These are phyloP conservation scores for Phytopythium chamaehyphon DNA, from an alignment of 352 stramenopile genomes.

Conservation along the genomic window DNA sequence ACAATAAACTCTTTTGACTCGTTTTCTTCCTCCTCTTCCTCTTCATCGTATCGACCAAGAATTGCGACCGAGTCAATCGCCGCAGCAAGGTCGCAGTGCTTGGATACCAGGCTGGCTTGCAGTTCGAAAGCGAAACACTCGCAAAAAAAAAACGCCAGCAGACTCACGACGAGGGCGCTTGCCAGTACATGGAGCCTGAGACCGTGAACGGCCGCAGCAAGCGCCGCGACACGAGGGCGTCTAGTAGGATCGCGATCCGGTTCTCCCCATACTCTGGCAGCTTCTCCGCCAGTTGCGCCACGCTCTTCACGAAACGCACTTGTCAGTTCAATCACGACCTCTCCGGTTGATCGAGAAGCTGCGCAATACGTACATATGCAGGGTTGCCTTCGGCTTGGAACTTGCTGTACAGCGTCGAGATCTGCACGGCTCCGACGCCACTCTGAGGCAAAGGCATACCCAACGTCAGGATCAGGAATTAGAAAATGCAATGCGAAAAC, in stretches of 20 bases:
- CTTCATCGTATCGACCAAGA: conserved; percentile 10
- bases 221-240: conserved; percentile 68
- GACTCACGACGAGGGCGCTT: conserved; percentile 22
- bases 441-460: conserved; percentile 29
- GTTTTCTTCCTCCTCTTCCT: no score
- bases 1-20: no score
- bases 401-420: conserved; percentile 83
- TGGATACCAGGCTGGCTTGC: no score
- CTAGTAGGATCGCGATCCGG: conserved; percentile 75
- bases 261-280: conserved; percentile 62
- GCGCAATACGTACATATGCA: conserved; percentile 47
- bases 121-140: no score
- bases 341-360: no score
- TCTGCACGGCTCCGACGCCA: conserved; percentile 73
- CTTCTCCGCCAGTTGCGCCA: conserved; percentile 64
- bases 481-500: neutral
- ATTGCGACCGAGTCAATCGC: no score
- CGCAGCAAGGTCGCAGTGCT: no score
- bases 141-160: no score
- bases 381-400: conserved; percentile 65
- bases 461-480: neutral
- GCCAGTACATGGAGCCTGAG: conserved; percentile 85
- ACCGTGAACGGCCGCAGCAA: conserved; percentile 80
- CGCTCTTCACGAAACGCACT: conserved; percentile 29
- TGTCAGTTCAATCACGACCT: no score